Base-by-base conservation (phyloP, 2,329 filamentous ascomycete genomes). In the Fusarium drepaniforme region DNA sequence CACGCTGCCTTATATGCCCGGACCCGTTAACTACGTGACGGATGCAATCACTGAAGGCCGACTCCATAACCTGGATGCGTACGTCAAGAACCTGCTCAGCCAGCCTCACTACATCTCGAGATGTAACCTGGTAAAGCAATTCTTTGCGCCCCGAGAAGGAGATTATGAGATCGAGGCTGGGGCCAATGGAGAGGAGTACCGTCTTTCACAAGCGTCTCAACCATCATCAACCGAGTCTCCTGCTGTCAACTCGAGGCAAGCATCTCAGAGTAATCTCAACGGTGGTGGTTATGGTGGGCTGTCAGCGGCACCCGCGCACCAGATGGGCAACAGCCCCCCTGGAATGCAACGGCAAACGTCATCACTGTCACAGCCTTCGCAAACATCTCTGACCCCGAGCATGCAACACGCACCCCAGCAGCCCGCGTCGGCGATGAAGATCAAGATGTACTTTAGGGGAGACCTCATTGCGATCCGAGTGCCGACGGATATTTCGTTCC, bases 11-110 rank as follows among this genome's bases (percentile, higher is more conserved):
- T 98, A 97, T 83, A 99, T 99, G 97, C 97, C 97, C 12, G 97
- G 97, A 8, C 97, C 97, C 4, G 96, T 99, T 72, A 97, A 96
- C 75, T 98, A 97, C 83, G 96, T 98, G 66, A 99, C 96, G n/a
- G 96, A 98, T 81, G 94, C 94, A 40, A 98, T 99, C 79, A 98
- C 96, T 21, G 96, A 98, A 80, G 96, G 95, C 33, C 92, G 97
- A 76, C 91, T 97, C 69, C 94, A 97, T 82, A 98, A 97, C 81
- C 86, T 99, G 44, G 96, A 99, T 80, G 94, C 96, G 62, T 99
- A 99, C 80, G 95, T 99, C 77, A 97, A 97, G 85, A 96, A 97
- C 78, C 88, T 99, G 25, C 87, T 99, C 11, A 89, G 90, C 40
- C 93, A 98, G 83, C 94, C 95, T 4, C 86, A 90, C 0, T 95